phyloP scores from a whole-genome alignment of 805 yeast species.

The Torulaspora quercuum region DNA sequence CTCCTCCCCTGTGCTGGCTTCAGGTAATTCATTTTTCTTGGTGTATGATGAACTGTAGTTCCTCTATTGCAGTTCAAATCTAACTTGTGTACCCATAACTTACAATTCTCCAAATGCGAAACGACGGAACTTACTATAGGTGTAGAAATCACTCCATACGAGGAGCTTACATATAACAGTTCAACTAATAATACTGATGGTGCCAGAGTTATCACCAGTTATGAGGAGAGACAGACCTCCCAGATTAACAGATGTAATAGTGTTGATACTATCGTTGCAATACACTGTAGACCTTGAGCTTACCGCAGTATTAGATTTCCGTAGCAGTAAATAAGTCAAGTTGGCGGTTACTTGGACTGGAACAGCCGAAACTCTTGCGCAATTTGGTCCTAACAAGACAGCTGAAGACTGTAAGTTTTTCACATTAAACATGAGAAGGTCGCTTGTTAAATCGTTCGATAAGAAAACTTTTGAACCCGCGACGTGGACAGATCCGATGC shows the following conservation, averaged over 20 bases:
- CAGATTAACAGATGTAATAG: slow-evolving; percentile 5
- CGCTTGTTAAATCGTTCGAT: slow-evolving; percentile 19
- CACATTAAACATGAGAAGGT: slow-evolving; percentile 22
- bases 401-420: slow-evolving; percentile 14
- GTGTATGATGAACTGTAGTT: too few relatives aligned
- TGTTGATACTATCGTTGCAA: slow-evolving; percentile 13
- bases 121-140: too few relatives aligned
- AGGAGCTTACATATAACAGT: too few relatives aligned
- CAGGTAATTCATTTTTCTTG: slow-evolving; percentile 30
- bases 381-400: slow-evolving; percentile 12
- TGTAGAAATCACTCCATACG: too few relatives aligned
- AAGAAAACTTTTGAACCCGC: slow-evolving; percentile 19
- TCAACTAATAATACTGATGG: slow-evolving; percentile 17
- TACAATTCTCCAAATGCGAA: not conserved
- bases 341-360: slow-evolving; percentile 25
- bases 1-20: slow-evolving; percentile 23
- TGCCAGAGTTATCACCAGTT: slow-evolving; percentile 25
- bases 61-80: too few relatives aligned
- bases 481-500: slow-evolving; percentile 11
- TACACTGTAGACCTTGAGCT: slow-evolving; percentile 1
- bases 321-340: slow-evolving; percentile 16
- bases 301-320: slow-evolving; percentile 7
- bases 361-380: slow-evolving; percentile 6
- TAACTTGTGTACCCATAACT: not conserved
- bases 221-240: slow-evolving; percentile 10